Percentiles rank a stretch among this genome's conserved stretches.
Evolutionary conservation across 78 protist genomes (phyloP).

Genomic region (Isochrysis galbana): DNA sequence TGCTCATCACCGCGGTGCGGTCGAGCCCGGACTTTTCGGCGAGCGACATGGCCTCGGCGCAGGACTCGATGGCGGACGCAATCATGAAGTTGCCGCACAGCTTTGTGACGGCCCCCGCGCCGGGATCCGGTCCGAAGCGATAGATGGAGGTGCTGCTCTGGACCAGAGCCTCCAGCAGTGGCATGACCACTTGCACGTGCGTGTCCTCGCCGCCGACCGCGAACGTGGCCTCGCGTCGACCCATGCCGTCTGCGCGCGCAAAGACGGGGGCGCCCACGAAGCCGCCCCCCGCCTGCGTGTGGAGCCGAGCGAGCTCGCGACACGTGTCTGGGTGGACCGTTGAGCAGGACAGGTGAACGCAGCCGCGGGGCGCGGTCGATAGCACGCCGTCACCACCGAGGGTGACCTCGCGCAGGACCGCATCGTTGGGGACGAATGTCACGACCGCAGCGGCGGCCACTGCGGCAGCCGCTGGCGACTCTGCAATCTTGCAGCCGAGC

Average conservation of each 20-base stretch:
- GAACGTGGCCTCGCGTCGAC: not conserved
- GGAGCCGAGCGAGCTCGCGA: not conserved
- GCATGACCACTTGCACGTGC: not conserved
- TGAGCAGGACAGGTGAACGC: not conserved
- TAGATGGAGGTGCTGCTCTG: not conserved
- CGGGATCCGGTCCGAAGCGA: not conserved
- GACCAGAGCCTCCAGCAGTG: not conserved
- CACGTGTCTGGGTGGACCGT: not conserved
- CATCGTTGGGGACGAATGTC: not conserved
- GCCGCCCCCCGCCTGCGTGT: not conserved
- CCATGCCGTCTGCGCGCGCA: not conserved
- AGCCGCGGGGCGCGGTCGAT: not conserved
- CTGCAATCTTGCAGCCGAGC: not conserved
- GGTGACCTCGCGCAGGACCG: not conserved
- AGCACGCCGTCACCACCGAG: not conserved
- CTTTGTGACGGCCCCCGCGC: not conserved
- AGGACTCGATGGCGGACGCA: not conserved
- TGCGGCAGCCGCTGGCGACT: not conserved
- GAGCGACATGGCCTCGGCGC: not conserved
- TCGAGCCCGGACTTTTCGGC: conserved; percentile 1
- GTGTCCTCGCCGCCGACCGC: not conserved
- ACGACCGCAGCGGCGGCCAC: not conserved
- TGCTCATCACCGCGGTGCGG: not conserved
- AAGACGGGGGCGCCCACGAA: conserved; percentile 1
- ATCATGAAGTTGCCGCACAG: not conserved